These are phyloP conservation scores for Penicillium pancosmium DNA, from an alignment of 495 filamentous ascomycete genomes.

Conservation along the genomic window DNA sequence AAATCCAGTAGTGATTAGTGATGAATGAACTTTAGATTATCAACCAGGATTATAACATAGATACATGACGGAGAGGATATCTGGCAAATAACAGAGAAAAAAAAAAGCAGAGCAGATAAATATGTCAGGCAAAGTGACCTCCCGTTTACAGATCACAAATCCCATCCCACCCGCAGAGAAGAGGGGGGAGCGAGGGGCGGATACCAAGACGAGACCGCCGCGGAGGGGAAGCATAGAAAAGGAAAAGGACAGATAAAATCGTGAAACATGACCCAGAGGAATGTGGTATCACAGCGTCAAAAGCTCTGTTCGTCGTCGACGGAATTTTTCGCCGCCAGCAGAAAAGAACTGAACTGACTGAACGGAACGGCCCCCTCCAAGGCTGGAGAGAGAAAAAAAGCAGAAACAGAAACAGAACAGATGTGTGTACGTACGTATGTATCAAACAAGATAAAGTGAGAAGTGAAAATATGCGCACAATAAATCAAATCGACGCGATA, in stretches of 20 bases:
- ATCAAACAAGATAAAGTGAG: conserved; percentile 14
- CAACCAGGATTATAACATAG: conserved; percentile 31
- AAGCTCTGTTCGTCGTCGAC: conserved; percentile 24
- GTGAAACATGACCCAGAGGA: conserved; percentile 34
- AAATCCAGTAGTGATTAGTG: not conserved
- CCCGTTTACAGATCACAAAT: conserved; percentile 16
- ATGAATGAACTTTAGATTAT: conserved; percentile 17
- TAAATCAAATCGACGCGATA: conserved; percentile 4
- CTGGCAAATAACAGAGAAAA: conserved; percentile 27
- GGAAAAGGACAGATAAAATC: conserved; percentile 24
- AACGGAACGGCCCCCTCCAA: conserved; percentile 12
- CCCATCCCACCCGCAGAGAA: not conserved
- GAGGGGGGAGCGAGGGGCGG: not conserved
- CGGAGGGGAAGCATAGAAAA: conserved; percentile 4
- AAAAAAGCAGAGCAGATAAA: conserved; percentile 11
- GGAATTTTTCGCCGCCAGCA: conserved; percentile 16
- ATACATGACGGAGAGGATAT: conserved; percentile 44
- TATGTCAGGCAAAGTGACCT: conserved; percentile 7
- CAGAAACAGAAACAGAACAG: not conserved
- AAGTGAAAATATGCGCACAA: conserved; percentile 18
- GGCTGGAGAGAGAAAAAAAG: not conserved
- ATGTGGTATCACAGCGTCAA: conserved; percentile 37
- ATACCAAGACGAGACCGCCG: conserved; percentile 10
- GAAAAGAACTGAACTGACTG: conserved; percentile 18
- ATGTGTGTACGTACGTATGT: conserved; percentile 20